These are phyloP conservation scores for Cupressus sempervirens DNA, from an alignment of 75 land plant species.

Conservation along the genomic window DNA sequence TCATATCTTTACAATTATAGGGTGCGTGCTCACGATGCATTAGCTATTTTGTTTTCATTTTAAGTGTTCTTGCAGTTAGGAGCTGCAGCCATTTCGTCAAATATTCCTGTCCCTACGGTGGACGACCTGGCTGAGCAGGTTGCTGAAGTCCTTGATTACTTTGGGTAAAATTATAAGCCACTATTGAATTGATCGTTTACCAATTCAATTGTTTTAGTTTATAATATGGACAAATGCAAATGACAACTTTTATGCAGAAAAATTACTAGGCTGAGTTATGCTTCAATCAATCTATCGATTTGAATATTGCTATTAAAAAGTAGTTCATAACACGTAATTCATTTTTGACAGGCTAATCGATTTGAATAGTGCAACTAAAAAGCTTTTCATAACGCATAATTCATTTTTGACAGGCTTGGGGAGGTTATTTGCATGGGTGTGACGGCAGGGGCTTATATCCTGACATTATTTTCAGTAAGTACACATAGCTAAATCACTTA, in stretches of 20 bases:
- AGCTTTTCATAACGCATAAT: neutral
- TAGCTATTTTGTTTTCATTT: neutral
- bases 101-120: constrained; percentile 15
- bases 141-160: constrained; percentile 48
- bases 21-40: constrained; percentile 2
- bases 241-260: neutral
- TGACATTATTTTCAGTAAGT: constrained; percentile 33
- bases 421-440: constrained; percentile 53
- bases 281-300: neutral
- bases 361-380: neutral
- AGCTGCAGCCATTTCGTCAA: constrained; percentile 28
- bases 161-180: constrained; percentile 21
- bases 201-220: neutral
- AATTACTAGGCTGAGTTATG: neutral
- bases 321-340: too few relatives aligned
- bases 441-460: constrained; percentile 51
- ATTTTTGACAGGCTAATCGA: too few relatives aligned
- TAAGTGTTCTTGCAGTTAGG: constrained; percentile 21
- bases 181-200: neutral
- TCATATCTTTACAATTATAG: neutral
- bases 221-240: neutral
- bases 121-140: constrained; percentile 56
- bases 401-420: constrained; percentile 22
- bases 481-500: neutral
- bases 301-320: too few relatives aligned